Base-by-base conservation (phyloP, 257 asterid genomes). In the Solanum raphanifolium region DNA sequence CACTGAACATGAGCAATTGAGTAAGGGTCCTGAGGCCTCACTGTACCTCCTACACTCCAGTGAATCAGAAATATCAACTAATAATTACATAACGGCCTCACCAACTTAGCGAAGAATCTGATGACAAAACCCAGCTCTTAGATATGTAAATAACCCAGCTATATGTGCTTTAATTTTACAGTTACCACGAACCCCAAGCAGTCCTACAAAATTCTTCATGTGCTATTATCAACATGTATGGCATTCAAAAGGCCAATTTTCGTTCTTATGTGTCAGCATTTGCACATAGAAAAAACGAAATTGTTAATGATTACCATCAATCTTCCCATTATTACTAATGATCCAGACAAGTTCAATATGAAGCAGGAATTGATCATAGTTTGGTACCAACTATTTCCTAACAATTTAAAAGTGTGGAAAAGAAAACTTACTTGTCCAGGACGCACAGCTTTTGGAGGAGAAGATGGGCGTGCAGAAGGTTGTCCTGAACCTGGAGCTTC, bases 401-500 rank as follows among this genome's bases (percentile, higher is more conserved):
- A 46, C 41, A 18, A 48, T 31, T 48, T 48, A 16, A 39, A 60
- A 62, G 46, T 85, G 43, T 52, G 76, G 60, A 88, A 89, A 83
- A 83, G 84, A 71, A 69, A 27, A 89, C 86, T 84, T 89, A 96
- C 99, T 96, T 93, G 99, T 55, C 99, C 99, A 86, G 99, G 99
- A 72, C 99, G 99, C 86, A 96, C 98, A 88, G 99, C 92, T 92
- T 88, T 96, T 74, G 99, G 98, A 87, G 97, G 95, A 91, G 99
- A 94, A 92, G 92, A 91, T 15, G 99, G 88, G 38, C 89, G 96
- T 60, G 94, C 93, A 87, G 93, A 88, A 84, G 92, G 86, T 89
- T 90, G 92, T 85, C 93, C 94, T 75, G 98, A 91, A 74, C 98
- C 98, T 29, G 97, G 93, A 92, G 88, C 93, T 92, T 96, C 99